Conservation (phyloP, 148 eudicot genomes). For the Rhododendron williamsianum region DNA sequence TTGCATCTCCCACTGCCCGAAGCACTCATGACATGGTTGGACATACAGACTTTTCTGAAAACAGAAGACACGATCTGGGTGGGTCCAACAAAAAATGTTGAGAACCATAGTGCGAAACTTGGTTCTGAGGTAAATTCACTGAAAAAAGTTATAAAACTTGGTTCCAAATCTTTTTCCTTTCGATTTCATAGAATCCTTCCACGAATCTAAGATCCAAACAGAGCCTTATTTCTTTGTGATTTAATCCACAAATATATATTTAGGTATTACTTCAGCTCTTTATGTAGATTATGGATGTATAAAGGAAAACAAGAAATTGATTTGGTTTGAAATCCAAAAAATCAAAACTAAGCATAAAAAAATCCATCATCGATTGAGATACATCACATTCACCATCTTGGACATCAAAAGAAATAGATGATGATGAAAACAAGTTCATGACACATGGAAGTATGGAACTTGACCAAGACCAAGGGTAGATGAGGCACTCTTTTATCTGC, state of each 20-base stretch:
- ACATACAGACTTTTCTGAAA: neutral
- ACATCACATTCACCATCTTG: neutral
- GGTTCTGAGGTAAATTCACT: neutral
- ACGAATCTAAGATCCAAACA: neutral
- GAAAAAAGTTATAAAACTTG: neutral
- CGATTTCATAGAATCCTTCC: neutral
- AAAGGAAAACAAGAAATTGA: neutral
- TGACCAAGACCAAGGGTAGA: neutral
- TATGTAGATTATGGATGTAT: neutral
- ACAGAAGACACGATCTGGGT: neutral
- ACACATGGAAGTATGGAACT: neutral
- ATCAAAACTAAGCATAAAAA: neutral
- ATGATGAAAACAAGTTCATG: neutral
- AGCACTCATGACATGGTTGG: neutral
- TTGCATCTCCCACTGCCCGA: neutral
- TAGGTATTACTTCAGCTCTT: neutral
- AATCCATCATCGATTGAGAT: neutral
- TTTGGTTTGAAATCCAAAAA: neutral
- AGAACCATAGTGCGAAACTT: neutral
- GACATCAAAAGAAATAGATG: neutral
- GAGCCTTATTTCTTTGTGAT: neutral
- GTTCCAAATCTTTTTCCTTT: neutral
- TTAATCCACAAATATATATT: neutral
- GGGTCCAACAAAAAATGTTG: neutral
- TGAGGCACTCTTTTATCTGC: neutral